Conservation (phyloP, 208 protist genomes). For the Borovskyia barvae region DNA sequence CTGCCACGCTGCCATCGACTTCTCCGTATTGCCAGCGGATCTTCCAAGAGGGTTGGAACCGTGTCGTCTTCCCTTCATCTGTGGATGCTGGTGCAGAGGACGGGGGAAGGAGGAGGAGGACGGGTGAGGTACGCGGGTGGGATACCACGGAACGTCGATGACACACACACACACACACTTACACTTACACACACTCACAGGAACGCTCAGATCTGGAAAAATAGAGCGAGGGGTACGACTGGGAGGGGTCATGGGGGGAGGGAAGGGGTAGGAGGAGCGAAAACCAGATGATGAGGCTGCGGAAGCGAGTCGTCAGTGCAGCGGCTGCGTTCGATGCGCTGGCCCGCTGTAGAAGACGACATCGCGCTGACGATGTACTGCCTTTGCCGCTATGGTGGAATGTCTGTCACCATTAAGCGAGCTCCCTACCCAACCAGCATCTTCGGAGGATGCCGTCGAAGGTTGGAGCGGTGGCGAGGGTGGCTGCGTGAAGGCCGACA, state of each 20-base stretch:
- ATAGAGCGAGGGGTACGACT: no score
- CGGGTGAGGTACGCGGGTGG: not conserved
- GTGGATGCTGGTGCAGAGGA: not conserved
- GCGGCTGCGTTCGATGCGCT: slow-evolving; percentile 10
- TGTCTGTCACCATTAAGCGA: no score
- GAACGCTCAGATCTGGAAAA: not conserved
- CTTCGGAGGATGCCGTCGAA: not conserved
- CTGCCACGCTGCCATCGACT: no score
- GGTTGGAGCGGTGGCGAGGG: not conserved
- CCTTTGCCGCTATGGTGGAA: no score
- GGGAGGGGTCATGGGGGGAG: no score
- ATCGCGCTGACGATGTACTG: no score
- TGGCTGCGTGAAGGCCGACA: slow-evolving; percentile 4
- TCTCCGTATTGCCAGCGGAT: no score
- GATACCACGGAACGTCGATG: not conserved
- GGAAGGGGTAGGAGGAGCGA: not conserved
- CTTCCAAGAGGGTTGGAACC: no score
- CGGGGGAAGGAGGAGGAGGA: not conserved
- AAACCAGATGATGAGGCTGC: not conserved
- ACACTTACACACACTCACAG: slow-evolving; percentile 4
- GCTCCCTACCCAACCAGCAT: not conserved
- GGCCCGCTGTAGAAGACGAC: slow-evolving; percentile 22
- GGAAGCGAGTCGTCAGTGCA: no score
- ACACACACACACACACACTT: slow-evolving; percentile 1
- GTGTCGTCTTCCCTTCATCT: no score